phyloP scores from a whole-genome alignment of 1,284 basidiomycete genomes.

The Cryptococcus amylolentus region DNA sequence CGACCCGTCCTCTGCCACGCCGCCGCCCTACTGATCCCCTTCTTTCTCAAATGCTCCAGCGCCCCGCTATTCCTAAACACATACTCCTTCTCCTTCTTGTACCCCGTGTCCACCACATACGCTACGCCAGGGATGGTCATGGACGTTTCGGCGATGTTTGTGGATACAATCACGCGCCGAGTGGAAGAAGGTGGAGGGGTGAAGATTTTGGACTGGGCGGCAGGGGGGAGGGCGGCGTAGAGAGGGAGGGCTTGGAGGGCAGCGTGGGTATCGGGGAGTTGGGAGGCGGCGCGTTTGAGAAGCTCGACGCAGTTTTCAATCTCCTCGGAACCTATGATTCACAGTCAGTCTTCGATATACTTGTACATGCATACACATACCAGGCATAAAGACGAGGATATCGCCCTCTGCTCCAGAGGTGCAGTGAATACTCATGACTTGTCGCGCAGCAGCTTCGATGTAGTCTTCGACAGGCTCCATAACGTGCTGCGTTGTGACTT shows the following conservation, averaged over 20 bases:
- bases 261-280: constrained; percentile 54
- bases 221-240: constrained; percentile 77
- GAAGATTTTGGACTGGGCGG: constrained; percentile 77
- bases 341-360: neutral
- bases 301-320: constrained; percentile 82
- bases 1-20: constrained; percentile 80
- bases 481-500: constrained; percentile 79
- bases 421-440: constrained; percentile 85
- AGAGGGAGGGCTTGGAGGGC: constrained; percentile 73
- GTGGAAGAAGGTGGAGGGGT: constrained; percentile 62
- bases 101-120: constrained; percentile 92
- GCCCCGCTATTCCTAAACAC: constrained; percentile 70
- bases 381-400: constrained; percentile 89
- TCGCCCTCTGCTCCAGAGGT: constrained; percentile 68
- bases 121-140: constrained; percentile 95
- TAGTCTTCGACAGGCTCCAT: constrained; percentile 74
- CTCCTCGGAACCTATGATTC: constrained; percentile 76
- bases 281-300: constrained; percentile 63
- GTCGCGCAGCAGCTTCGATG: constrained; percentile 80
- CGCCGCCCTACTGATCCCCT: constrained; percentile 81
- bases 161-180: constrained; percentile 87
- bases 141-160: constrained; percentile 97
- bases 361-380: constrained; percentile 42
- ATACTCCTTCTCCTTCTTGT: constrained; percentile 92
- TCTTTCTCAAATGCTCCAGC: constrained; percentile 82